Percentiles rank a stretch among this genome's conserved stretches.
Evolutionary conservation across 2,329 filamentous ascomycete genomes (phyloP).

Genomic region (Colletotrichum salicis): DNA sequence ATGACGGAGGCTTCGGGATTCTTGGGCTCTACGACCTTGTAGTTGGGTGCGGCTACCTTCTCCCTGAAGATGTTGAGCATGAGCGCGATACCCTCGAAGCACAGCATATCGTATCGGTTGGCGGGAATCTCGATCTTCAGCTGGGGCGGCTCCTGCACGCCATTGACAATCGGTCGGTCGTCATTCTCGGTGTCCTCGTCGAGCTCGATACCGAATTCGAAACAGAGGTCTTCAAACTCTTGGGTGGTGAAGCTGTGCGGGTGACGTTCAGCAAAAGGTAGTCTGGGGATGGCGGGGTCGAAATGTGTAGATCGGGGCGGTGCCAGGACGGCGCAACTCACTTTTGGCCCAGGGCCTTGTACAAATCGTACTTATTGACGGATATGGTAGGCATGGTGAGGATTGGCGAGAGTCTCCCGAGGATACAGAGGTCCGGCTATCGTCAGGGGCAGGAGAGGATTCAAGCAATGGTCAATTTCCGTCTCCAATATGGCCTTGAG

Average conservation of each 20-base stretch:
- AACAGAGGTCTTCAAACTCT: conserved; percentile 96
- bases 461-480: conserved; percentile 24
- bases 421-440: conserved; percentile 12
- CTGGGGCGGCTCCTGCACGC: conserved; percentile 87
- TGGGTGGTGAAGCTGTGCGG: conserved; percentile 84
- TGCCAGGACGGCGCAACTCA: conserved; percentile 58
- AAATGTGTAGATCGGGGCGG: conserved; percentile 4
- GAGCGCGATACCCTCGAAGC: conserved; percentile 94
- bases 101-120: conserved; percentile 94
- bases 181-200: conserved; percentile 91
- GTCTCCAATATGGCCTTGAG: conserved; percentile 42
- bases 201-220: conserved; percentile 97
- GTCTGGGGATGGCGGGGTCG: conserved; percentile 31
- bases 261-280: conserved; percentile 33
- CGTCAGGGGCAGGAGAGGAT: conserved; percentile 30
- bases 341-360: conserved; percentile 89
- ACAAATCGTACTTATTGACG: conserved; percentile 96
- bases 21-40: conserved; percentile 77
- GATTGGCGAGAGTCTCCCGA: conserved; percentile 27
- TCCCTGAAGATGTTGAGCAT: conserved; percentile 96
- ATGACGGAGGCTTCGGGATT: conserved; percentile 82
- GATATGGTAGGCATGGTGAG: conserved; percentile 90
- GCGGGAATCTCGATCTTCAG: conserved; percentile 98
- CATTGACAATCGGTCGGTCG: conserved; percentile 78
- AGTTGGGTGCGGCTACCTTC: conserved; percentile 80